A percentile compares a stretch with the other conserved stretches of the same genome.
These are phyloP conservation scores for Dactylellina parvicollis DNA, from an alignment of 2,329 filamentous ascomycete species.

Conservation along the genomic window DNA sequence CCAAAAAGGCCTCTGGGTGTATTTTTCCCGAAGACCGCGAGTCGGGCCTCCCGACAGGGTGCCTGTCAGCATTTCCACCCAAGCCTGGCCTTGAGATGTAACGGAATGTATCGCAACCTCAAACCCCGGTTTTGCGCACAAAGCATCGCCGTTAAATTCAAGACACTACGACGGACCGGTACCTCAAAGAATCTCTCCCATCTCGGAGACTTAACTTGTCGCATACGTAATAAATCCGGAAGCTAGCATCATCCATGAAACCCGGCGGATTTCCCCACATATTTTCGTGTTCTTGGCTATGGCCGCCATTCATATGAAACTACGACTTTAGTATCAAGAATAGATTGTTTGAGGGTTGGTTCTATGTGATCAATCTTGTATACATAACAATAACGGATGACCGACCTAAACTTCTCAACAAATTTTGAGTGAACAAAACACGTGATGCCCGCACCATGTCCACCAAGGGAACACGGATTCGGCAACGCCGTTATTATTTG, in stretches of 20 bases:
- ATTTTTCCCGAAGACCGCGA: slow-evolving; percentile 11
- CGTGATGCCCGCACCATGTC: not conserved
- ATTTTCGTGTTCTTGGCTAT: not conserved
- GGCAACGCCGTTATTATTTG: not conserved
- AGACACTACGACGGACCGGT: not conserved
- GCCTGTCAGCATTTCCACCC: no score
- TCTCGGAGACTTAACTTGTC: not conserved
- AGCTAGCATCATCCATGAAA: no score
- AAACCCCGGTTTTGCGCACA: not conserved
- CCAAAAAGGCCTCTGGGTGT: slow-evolving; percentile 10
- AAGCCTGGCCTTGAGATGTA: no score
- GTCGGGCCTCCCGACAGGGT: slow-evolving; percentile 10
- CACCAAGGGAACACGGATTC: not conserved
- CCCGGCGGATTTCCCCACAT: not conserved
- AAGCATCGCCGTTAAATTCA: not conserved
- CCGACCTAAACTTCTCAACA: not conserved
- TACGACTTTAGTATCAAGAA: not conserved
- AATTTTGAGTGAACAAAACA: not conserved
- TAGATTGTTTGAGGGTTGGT: not conserved
- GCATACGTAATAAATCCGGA: not conserved
- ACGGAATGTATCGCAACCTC: slow-evolving; percentile 1
- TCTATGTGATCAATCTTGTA: no score
- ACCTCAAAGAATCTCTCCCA: not conserved
- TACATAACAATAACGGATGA: not conserved
- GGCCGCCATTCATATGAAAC: not conserved